Conservation (phyloP, 108 stramenopile species). For the Nitzschia sp. region DNA sequence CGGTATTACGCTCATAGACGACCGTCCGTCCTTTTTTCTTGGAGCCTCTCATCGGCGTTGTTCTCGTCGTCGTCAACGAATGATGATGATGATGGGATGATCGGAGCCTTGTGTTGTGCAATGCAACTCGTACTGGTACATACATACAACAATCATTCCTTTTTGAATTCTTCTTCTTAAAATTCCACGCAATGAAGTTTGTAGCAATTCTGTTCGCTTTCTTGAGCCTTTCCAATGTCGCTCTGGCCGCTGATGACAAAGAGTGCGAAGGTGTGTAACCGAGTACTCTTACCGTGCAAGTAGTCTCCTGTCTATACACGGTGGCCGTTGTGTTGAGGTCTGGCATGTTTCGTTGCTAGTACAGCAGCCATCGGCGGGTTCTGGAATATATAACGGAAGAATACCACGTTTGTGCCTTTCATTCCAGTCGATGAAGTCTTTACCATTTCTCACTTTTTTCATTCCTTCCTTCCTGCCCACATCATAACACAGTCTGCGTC, state of each 20-base stretch:
- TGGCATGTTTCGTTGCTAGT: background rate
- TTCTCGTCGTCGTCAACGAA: no score
- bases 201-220: constrained; percentile 20
- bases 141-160: no score
- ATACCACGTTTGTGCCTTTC: no score
- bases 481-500: constrained; percentile 85
- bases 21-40: constrained; percentile 3
- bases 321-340: no score
- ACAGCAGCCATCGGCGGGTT: background rate
- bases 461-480: background rate
- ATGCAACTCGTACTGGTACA: no score
- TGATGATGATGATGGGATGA: no score
- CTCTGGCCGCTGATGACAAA: constrained; percentile 27
- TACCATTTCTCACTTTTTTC: background rate
- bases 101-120: no score
- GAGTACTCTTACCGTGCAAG: no score
- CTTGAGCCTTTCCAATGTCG: constrained; percentile 6
- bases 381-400: background rate
- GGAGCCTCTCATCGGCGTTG: constrained; percentile 7
- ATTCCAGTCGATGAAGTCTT: no score
- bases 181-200: constrained; percentile 42
- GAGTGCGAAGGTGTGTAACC: constrained; percentile 39
- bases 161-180: no score
- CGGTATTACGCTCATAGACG: no score
- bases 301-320: no score